Base-by-base conservation (phyloP, 2,329 filamentous ascomycete species). In the Thelonectria discophora region DNA sequence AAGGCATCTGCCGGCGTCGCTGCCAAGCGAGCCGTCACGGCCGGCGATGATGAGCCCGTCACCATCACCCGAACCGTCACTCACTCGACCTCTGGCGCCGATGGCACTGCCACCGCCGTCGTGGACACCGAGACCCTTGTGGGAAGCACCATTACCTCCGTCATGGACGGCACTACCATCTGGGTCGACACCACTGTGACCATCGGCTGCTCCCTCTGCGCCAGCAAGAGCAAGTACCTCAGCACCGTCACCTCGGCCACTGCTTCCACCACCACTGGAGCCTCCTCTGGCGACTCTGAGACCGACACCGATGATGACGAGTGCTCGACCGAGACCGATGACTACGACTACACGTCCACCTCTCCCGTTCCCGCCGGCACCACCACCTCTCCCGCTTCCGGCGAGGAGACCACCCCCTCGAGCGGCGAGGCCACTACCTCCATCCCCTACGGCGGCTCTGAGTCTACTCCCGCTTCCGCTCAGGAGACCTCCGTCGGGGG, bases 1-100 rank as follows among this genome's bases (percentile, higher is more conserved):
- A 63, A 61, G 48, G 68, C 69, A 15, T 53, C 67, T 21, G 69
- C 69, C 42, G 68, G 65, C 11, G 64, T 63, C 52, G 60, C 66
- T 54, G 60, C 66, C 34, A 68, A 58, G 47, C 50, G 51, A 52
- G 48, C 49, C 63, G 27, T 51, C 51, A 24, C 24, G 24, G 24
- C 24, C 24, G 20, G 69, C 47, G 63, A 60, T 54, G n/a, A n/a
- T n/a, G n/a, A n/a, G n/a, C 55, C 60, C 40, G 46, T 62, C 6
- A 63, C 59, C 17, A 39, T 62, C 21, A 65, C 62, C 9, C 62
- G 62, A 5, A 58, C 50, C 9, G 50, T 64, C 15, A 64, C 62
- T 32, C 57, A 58, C 50, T 13, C 49, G 13, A 54, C 45, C 42
- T 21, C 49, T 30, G 55, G 51, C 34, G 43, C 39, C 13, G 40